Conservation (phyloP, 345 rosid genomes). For the Eucalyptus sp. region DNA sequence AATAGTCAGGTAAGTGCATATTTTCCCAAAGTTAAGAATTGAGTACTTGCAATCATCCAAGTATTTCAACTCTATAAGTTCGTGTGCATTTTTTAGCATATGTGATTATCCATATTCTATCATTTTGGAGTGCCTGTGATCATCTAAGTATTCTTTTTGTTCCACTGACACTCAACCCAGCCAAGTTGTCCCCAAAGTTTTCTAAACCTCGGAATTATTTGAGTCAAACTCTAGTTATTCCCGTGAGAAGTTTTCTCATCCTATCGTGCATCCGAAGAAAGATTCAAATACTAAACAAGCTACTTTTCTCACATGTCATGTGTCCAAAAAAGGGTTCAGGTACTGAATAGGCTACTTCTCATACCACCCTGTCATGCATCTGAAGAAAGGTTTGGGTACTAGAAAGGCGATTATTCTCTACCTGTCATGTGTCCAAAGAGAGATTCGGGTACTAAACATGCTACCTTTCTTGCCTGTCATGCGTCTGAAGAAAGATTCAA, state of each 20-base stretch:
- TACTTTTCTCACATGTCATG: neutral
- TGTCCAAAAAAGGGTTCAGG: neutral
- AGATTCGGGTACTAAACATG: too few relatives aligned
- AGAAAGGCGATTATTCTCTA: too few relatives aligned
- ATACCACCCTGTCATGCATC: too few relatives aligned
- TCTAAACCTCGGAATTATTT: too few relatives aligned
- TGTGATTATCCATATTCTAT: too few relatives aligned
- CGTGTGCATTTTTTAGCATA: rapidly evolving
- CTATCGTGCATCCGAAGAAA: neutral
- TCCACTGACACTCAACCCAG: neutral
- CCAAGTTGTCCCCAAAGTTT: neutral
- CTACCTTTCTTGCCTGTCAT: too few relatives aligned
- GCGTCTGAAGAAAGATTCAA: too few relatives aligned
- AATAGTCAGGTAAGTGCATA: neutral
- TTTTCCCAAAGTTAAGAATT: neutral
- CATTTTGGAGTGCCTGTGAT: neutral
- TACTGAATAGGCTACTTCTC: too few relatives aligned
- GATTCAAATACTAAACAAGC: neutral
- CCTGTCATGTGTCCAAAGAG: too few relatives aligned
- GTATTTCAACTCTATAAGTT: neutral
- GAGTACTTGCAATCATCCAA: neutral
- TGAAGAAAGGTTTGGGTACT: too few relatives aligned
- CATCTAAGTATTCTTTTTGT: neutral
- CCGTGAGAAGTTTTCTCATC: too few relatives aligned
- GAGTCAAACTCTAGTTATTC: neutral